A percentile compares a stretch with the other conserved stretches of the same genome.
Conservation (phyloP, 192 early-diverging fungal genomes). For the Oehlia diaphana region DNA sequence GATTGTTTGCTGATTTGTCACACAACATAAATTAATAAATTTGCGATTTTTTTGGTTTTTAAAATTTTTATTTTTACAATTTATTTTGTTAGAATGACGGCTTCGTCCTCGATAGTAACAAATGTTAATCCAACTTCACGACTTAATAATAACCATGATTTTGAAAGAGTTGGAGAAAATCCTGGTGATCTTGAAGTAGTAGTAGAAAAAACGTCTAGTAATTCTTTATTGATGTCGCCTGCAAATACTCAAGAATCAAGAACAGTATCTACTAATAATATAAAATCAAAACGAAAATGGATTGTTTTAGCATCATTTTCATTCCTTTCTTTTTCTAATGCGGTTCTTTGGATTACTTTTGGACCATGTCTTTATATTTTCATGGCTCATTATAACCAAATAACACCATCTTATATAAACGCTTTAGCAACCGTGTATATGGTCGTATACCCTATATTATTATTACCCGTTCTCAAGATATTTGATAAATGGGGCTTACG, state of each 20-base stretch:
- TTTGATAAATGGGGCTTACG: slow-evolving; percentile 40
- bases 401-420: slow-evolving; percentile 32
- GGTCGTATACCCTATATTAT: slow-evolving; percentile 41
- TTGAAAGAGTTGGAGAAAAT: not conserved
- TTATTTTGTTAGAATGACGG: not conserved
- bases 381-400: slow-evolving; percentile 37
- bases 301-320: slow-evolving; percentile 31
- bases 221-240: not conserved
- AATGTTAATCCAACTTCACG: not conserved
- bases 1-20: too few species aligned
- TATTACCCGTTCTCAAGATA: slow-evolving; percentile 37
- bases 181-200: not conserved
- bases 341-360: slow-evolving; percentile 48
- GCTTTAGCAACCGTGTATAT: slow-evolving; percentile 42
- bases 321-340: slow-evolving; percentile 38
- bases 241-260: not conserved
- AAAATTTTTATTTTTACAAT: too few species aligned
- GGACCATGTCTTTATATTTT: slow-evolving; percentile 47
- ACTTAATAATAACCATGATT: not conserved
- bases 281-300: not conserved
- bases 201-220: not conserved
- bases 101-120: not conserved
- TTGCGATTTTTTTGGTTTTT: too few species aligned
- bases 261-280: not conserved
- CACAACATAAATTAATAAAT: too few species aligned